A percentile compares a stretch with the other conserved stretches of the same genome.
phyloP scores from a whole-genome alignment of 2,329 filamentous ascomycete species.

The Juglanconis sp. region DNA sequence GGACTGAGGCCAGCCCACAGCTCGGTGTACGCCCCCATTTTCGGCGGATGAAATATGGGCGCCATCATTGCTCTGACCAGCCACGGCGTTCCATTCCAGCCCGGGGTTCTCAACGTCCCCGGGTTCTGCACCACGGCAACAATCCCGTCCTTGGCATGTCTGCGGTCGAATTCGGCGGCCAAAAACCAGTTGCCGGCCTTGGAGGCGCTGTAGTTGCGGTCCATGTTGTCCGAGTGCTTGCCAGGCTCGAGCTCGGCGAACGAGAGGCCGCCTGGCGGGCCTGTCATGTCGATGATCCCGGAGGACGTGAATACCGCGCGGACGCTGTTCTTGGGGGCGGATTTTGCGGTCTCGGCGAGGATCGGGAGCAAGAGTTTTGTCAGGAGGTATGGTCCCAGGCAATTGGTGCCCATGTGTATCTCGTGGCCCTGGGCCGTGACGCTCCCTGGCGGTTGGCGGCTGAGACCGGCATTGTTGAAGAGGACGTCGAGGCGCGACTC shows the following conservation, averaged over 20 bases:
- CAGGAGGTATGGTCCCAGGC: conserved; percentile 2
- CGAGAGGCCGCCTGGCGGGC: conserved; percentile 16
- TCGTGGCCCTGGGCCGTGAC: conserved; percentile 4
- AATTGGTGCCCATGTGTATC: conserved; percentile 3
- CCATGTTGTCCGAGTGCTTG: conserved; percentile 13
- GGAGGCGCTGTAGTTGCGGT: conserved; percentile 20
- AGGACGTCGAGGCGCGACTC: conserved; percentile 31
- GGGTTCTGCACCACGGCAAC: conserved; percentile 21
- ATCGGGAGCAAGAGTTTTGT: conserved; percentile 1
- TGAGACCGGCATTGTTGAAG: conserved; percentile 38
- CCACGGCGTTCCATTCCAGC: conserved; percentile 21
- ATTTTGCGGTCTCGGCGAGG: neutral
- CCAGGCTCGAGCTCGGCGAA: conserved; percentile 22
- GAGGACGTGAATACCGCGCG: conserved; percentile 21
- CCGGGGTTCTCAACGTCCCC: conserved; percentile 19
- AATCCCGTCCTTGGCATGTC: conserved; percentile 6
- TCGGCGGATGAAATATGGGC: conserved; percentile 19
- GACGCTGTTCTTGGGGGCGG: neutral
- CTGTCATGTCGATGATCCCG: conserved; percentile 20
- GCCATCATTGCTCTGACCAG: conserved; percentile 16
- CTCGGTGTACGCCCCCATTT: conserved; percentile 16
- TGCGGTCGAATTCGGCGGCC: conserved; percentile 18
- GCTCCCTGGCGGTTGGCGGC: neutral
- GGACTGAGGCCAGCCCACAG: conserved; percentile 19
- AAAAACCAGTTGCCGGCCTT: conserved; percentile 23